Evolutionary conservation across 768 basidiomycete genomes (phyloP).

Genomic region (Boletus subparvulus): DNA sequence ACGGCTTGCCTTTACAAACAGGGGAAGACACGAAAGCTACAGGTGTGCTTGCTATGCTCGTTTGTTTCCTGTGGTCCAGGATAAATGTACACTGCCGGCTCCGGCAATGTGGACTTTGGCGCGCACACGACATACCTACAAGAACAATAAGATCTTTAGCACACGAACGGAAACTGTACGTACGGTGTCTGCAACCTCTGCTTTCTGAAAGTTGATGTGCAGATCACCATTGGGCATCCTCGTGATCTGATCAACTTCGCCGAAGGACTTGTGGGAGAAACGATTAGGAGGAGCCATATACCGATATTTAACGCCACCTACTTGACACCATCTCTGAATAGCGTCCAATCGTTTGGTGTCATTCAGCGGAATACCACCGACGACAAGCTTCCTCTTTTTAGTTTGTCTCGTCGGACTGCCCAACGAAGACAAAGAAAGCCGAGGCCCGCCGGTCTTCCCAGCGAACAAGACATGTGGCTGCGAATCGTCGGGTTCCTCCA

Average conservation of each 20-base stretch:
- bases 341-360: slow-evolving; percentile 67
- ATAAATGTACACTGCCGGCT: slow-evolving; percentile 76
- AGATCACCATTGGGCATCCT: slow-evolving; percentile 76
- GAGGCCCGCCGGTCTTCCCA: slow-evolving; percentile 20
- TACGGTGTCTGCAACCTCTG: slow-evolving; percentile 81
- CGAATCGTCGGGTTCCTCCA: slow-evolving; percentile 29
- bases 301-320: slow-evolving; percentile 29
- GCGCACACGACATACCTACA: slow-evolving; percentile 73
- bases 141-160: slow-evolving; percentile 6
- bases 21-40: not conserved
- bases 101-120: slow-evolving; percentile 72
- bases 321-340: slow-evolving; percentile 75
- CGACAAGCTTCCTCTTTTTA: slow-evolving; percentile 64
- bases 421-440: slow-evolving; percentile 36
- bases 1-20: slow-evolving; percentile 27
- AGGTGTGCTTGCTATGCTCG: slow-evolving; percentile 26
- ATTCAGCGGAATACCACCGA: slow-evolving; percentile 63
- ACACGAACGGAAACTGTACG: slow-evolving; percentile 22
- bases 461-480: slow-evolving; percentile 32
- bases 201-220: slow-evolving; percentile 70
- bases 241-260: slow-evolving; percentile 69
- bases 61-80: slow-evolving; percentile 64
- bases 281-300: slow-evolving; percentile 1
- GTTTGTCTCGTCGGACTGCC: slow-evolving; percentile 39
- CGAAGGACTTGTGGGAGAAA: slow-evolving; percentile 54